A percentile compares a stretch with the other conserved stretches of the same genome.
phyloP scores from a whole-genome alignment of 73 alveolate species.

The Halteria grandinella region DNA sequence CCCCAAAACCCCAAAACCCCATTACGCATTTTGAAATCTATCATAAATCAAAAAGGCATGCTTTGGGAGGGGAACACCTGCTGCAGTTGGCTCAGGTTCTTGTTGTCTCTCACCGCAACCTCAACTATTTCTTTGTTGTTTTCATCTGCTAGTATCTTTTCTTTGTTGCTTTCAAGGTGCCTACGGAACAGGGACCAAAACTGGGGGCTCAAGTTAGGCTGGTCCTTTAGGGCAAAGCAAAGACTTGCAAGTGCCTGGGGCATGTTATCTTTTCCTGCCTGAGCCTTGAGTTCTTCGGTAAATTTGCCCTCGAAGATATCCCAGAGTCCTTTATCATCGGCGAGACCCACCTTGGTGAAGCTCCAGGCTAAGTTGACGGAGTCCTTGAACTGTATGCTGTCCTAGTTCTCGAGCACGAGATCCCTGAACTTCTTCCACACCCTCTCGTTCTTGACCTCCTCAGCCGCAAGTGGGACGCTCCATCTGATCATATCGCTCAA shows the following conservation, averaged over 20 bases:
- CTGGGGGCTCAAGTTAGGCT: not conserved
- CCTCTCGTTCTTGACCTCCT: not conserved
- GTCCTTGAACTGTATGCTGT: slow-evolving; percentile 2
- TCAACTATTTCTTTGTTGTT: slow-evolving; percentile 2
- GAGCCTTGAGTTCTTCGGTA: not conserved
- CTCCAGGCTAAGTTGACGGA: slow-evolving; percentile 27
- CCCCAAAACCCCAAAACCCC: too few relatives aligned
- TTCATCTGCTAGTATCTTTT: not conserved
- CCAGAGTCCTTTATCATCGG: not conserved
- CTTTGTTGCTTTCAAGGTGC: not conserved
- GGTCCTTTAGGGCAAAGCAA: slow-evolving; percentile 14
- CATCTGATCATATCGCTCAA: not conserved
- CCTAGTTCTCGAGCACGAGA: not conserved
- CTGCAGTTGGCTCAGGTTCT: too few relatives aligned
- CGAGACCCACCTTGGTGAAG: slow-evolving; percentile 1
- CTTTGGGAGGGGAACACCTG: too few relatives aligned
- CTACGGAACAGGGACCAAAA: slow-evolving; percentile 1
- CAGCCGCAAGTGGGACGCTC: slow-evolving; percentile 27
- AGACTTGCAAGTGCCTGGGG: slow-evolving; percentile 13
- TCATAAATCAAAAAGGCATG: too few relatives aligned
- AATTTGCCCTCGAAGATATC: not conserved
- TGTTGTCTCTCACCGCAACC: slow-evolving; percentile 22
- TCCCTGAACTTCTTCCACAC: slow-evolving; percentile 18
- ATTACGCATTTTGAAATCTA: too few relatives aligned
- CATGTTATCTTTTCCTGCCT: not conserved